Evolutionary conservation across 805 yeast species (phyloP), one percentile per base, ranked within the genome.

Genomic region (Kuraishia cidri): DNA sequence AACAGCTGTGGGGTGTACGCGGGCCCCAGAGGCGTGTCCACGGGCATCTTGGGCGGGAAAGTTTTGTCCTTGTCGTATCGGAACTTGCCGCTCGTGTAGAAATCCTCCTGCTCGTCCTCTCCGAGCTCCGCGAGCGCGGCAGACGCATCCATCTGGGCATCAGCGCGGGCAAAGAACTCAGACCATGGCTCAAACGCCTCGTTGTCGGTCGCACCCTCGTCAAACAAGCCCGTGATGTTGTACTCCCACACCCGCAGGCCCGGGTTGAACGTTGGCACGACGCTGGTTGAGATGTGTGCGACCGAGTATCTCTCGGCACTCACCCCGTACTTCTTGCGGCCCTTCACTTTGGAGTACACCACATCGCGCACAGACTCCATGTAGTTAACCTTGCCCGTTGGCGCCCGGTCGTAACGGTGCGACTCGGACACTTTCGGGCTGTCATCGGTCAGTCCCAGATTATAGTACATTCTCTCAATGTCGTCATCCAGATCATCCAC

Each of bases 231-330:
- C 1, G 84, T 69, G 24, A 72, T 69, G 47, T 85, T 85, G 52
- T 85, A 85, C 50, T 85, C 95, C 92, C 94, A 85, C 2, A 85
- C 75, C 41, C 95, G 64, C 39, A 85, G 48, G 4, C 87, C 84
- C 4, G 95, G 87, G 42, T 82, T 83, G 56, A 78, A 86, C 0
- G 94, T 85, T 3, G 95, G 95, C 10, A 86, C 72, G 10, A 85
- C 74, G 35, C 88, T 79, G 1, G 87, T 76, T 2, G 77, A 66
- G 11, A 85, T 72, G 46, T 75, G 81, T 0, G 80, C 76, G 32
- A 85, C 60, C 1, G 86, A 64, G 48, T 82, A 85, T 27, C 87
- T 58, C 40, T 79, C 80, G 22, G 66, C 63, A 30, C 51, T 30
- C 1, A 37, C 37, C 3, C 69, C 81, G 2, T 66, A 52, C 35